A percentile compares a stretch with the other conserved stretches of the same genome.
These are phyloP conservation scores for Russula ochroleuca DNA, from an alignment of 768 basidiomycete species.

Conservation along the genomic window DNA sequence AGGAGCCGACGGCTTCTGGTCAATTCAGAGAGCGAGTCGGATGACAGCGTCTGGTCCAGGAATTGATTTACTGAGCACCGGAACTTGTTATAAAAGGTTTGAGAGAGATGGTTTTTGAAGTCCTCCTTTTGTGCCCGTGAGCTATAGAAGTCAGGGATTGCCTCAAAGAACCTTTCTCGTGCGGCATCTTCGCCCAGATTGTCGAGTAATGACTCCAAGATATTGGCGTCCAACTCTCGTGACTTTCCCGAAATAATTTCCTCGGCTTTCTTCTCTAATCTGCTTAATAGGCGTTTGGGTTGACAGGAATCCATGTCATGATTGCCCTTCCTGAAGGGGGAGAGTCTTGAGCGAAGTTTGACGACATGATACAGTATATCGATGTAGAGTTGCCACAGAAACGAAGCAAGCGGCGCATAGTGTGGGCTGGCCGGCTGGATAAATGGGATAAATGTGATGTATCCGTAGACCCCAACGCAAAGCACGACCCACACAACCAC, in stretches of 20 bases:
- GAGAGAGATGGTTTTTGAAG: background rate
- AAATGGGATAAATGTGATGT: conserved; percentile 1
- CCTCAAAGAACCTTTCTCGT: background rate
- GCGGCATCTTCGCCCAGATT: background rate
- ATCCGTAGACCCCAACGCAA: background rate
- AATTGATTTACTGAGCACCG: background rate
- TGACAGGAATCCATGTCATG: background rate
- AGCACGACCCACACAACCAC: background rate
- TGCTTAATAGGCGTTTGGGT: background rate
- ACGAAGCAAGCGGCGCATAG: background rate
- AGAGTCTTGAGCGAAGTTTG: background rate
- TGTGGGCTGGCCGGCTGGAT: background rate
- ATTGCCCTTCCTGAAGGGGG: background rate
- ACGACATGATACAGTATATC: background rate
- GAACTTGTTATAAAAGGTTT: background rate
- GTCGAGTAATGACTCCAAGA: background rate
- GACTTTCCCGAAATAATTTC: background rate
- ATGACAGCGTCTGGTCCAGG: background rate
- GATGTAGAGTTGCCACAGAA: background rate
- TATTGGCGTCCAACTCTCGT: background rate
- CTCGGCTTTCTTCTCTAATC: background rate
- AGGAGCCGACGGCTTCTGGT: background rate
- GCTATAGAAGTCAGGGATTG: background rate
- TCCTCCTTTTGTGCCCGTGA: background rate
- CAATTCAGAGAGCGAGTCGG: background rate